Evolutionary conservation across 202 grass and related monocot species (phyloP).

Genomic region (Digitaria exilis): DNA sequence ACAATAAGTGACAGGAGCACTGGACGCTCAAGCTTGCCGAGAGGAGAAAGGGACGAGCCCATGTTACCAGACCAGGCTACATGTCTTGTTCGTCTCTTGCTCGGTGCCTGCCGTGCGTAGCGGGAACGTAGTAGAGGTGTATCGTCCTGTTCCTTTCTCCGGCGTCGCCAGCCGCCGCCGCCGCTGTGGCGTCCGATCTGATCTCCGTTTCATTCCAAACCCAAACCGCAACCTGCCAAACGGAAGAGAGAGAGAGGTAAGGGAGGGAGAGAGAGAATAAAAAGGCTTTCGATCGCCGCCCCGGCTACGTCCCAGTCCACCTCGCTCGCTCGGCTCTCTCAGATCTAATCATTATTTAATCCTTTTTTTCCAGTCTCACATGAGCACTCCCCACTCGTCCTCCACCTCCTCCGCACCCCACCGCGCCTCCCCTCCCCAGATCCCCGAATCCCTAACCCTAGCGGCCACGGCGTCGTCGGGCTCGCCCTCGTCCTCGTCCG

Average conservation of each 20-base stretch:
- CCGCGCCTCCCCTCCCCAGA: conserved; percentile 35
- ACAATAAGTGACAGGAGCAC: conserved; percentile 20
- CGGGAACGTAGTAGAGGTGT: background rate
- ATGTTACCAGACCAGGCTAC: background rate
- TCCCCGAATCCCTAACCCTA: conserved; percentile 70
- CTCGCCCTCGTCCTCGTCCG: conserved; percentile 29
- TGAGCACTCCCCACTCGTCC: conserved; percentile 53
- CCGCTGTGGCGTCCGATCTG: background rate
- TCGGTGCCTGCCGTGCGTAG: background rate
- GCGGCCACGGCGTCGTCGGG: conserved; percentile 9
- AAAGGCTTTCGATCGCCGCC: conserved; percentile 36
- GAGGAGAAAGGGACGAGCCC: conserved; percentile 23
- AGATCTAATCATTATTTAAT: conserved; percentile 88
- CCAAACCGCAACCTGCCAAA: background rate
- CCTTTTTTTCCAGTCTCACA: conserved; percentile 67
- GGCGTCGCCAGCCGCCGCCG: conserved; percentile 10
- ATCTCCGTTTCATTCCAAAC: background rate
- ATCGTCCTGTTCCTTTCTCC: background rate
- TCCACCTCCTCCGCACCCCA: conserved; percentile 24
- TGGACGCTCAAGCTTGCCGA: background rate
- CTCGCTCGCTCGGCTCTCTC: conserved; percentile 35
- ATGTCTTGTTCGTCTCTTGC: conserved; percentile 5
- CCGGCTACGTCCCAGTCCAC: conserved; percentile 28
- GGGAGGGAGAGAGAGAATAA: background rate
- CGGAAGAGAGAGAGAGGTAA: too few relatives aligned